Evolutionary conservation across 371 early-diverging fungal species (phyloP).

Genomic region (Lichtheimia hyalospora): DNA sequence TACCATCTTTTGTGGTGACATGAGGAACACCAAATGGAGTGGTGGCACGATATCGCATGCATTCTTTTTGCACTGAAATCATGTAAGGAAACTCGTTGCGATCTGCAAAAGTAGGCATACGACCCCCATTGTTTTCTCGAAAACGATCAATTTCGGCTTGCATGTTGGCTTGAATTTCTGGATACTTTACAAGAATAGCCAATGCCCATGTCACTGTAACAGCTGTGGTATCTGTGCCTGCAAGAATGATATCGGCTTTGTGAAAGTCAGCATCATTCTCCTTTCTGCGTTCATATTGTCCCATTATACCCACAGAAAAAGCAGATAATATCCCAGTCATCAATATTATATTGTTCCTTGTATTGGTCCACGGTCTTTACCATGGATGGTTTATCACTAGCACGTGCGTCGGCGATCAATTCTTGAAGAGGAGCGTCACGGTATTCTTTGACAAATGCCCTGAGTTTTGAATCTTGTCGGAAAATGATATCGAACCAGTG

Average conservation of each 20-base stretch:
- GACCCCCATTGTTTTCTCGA: slow-evolving; percentile 7
- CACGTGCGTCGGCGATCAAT: slow-evolving; percentile 3
- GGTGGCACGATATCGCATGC: slow-evolving; percentile 15
- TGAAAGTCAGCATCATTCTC: neutral
- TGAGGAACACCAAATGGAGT: slow-evolving; percentile 20
- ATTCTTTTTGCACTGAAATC: slow-evolving; percentile 19
- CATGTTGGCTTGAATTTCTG: slow-evolving; percentile 16
- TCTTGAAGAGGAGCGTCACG: slow-evolving; percentile 4
- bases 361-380: slow-evolving; percentile 10
- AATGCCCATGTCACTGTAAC: slow-evolving; percentile 20
- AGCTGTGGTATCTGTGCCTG: slow-evolving; percentile 23
- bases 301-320: slow-evolving; percentile 23
- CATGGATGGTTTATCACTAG: slow-evolving; percentile 8
- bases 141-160: slow-evolving; percentile 18
- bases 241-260: slow-evolving; percentile 16
- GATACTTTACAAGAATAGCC: slow-evolving; percentile 23
- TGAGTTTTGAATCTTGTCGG: neutral
- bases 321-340: slow-evolving; percentile 13
- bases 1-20: slow-evolving; percentile 10
- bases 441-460: slow-evolving; percentile 1
- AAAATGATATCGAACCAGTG: slow-evolving; percentile 1
- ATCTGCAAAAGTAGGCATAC: slow-evolving; percentile 15
- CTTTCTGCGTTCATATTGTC: too few species aligned
- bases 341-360: slow-evolving; percentile 8
- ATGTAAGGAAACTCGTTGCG: slow-evolving; percentile 16